A percentile compares a stretch with the other conserved stretches of the same genome.
Evolutionary conservation across 2,329 filamentous ascomycete species (phyloP).

Genomic region (Aureobasidium pullulans): DNA sequence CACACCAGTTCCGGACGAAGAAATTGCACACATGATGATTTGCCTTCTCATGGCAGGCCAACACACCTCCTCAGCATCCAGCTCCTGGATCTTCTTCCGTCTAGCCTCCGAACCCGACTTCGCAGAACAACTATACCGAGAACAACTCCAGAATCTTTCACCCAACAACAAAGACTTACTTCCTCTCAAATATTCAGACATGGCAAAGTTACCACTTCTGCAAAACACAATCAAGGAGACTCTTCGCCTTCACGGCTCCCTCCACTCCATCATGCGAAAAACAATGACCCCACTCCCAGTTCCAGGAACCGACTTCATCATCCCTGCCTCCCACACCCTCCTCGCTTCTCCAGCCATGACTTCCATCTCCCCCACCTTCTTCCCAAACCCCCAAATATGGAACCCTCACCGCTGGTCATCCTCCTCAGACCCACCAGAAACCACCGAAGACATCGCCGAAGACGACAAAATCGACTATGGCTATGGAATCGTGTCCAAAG

Average conservation of each 20-base stretch:
- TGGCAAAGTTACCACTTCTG: no score
- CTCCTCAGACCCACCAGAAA: slow-evolving; percentile 21
- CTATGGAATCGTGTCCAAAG: slow-evolving; percentile 88
- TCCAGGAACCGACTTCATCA: slow-evolving; percentile 71
- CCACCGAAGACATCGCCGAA: slow-evolving; percentile 36
- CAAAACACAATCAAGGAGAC: slow-evolving; percentile 66
- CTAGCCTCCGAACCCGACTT: slow-evolving; percentile 71
- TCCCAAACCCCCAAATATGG: slow-evolving; percentile 76
- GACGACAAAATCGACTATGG: slow-evolving; percentile 81
- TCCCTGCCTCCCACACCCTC: slow-evolving; percentile 73
- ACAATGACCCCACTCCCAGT: slow-evolving; percentile 84
- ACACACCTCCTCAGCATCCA: slow-evolving; percentile 78
- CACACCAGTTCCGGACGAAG: slow-evolving; percentile 65
- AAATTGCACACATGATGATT: slow-evolving; percentile 91
- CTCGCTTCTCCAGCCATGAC: slow-evolving; percentile 81
- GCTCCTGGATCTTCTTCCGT: slow-evolving; percentile 76
- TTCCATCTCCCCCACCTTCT: slow-evolving; percentile 63
- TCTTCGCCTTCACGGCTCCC: slow-evolving; percentile 81
- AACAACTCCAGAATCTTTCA: slow-evolving; percentile 69
- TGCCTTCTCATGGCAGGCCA: slow-evolving; percentile 87
- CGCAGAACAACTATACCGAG: slow-evolving; percentile 71
- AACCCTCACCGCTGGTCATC: slow-evolving; percentile 79
- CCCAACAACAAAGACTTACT: slow-evolving; percentile 63
- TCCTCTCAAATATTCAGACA: slow-evolving; percentile 62
- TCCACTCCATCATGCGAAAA: slow-evolving; percentile 89